These are phyloP conservation scores for Lathyrus sativus DNA, from an alignment of 306 rosid species.

Conservation along the genomic window DNA sequence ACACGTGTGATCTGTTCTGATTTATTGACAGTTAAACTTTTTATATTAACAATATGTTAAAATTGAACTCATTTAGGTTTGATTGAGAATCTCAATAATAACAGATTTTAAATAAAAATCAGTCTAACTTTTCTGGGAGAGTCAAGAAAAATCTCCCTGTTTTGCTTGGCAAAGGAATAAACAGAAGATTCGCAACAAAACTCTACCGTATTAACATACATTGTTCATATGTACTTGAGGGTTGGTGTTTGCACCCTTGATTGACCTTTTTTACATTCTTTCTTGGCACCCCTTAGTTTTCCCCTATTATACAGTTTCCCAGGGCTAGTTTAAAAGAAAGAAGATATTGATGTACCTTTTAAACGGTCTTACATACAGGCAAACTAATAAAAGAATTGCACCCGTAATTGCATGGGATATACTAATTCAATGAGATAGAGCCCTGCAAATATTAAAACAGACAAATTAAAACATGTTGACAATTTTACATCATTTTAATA, in stretches of 20 bases:
- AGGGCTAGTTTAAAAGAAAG: constrained; percentile 47
- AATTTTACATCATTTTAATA: constrained; percentile 26
- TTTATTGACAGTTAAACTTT: neutral
- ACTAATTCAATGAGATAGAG: constrained; percentile 39
- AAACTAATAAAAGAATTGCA: constrained; percentile 87
- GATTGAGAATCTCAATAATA: neutral
- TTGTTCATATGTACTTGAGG: constrained; percentile 49
- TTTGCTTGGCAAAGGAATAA: constrained; percentile 33
- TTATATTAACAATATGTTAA: neutral
- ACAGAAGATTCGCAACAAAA: constrained; percentile 42
- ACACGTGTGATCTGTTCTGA: neutral
- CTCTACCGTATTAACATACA: constrained; percentile 49
- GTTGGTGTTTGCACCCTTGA: constrained; percentile 35
- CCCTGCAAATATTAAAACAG: constrained; percentile 54
- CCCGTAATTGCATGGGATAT: constrained; percentile 51
- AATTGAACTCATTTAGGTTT: neutral
- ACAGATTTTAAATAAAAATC: neutral
- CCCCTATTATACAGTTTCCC: constrained; percentile 67
- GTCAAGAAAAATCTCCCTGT: constrained; percentile 4
- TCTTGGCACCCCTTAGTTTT: constrained; percentile 41
- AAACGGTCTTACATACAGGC: constrained; percentile 68
- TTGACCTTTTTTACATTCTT: constrained; percentile 44
- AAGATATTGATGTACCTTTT: constrained; percentile 63
- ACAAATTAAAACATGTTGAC: neutral
- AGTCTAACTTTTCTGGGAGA: neutral